Conservation (phyloP, 495 filamentous ascomycete genomes). For the Neurospora sp. region DNA sequence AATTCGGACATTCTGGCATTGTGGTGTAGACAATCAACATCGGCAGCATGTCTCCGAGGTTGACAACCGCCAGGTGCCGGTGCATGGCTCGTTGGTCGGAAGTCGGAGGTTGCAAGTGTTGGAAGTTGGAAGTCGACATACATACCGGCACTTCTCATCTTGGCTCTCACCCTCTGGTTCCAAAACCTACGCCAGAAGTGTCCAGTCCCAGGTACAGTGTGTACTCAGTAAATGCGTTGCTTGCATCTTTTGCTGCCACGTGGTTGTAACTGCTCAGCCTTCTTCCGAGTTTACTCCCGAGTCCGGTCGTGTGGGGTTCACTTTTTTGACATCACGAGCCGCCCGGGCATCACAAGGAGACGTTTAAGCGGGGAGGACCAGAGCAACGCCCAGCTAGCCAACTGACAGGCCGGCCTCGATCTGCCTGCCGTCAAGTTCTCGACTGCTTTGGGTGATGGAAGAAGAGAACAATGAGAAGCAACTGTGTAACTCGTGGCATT, state of each 20-base stretch:
- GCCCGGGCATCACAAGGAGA: too few relatives aligned
- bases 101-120: not conserved
- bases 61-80: not conserved
- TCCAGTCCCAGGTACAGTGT: not conserved
- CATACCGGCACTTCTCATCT: not conserved
- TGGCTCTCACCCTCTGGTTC: not conserved
- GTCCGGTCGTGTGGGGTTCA: not conserved
- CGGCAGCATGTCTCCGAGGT: not conserved
- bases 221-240: not conserved
- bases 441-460: not conserved
- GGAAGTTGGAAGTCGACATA: not conserved
- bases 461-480: not conserved
- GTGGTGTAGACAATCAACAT: not conserved
- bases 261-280: not conserved
- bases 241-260: not conserved
- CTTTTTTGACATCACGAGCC: too few relatives aligned
- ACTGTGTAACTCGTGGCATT: not conserved
- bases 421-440: not conserved
- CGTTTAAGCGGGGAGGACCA: too few relatives aligned
- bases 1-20: not conserved
- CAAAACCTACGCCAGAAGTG: not conserved
- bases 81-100: not conserved
- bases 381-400: too few relatives aligned
- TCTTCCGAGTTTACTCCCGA: not conserved
- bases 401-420: too few relatives aligned